Evolutionary conservation across 441 rosid species (phyloP), one percentile per base, ranked within the genome.

Genomic region (Geranium incanum): DNA sequence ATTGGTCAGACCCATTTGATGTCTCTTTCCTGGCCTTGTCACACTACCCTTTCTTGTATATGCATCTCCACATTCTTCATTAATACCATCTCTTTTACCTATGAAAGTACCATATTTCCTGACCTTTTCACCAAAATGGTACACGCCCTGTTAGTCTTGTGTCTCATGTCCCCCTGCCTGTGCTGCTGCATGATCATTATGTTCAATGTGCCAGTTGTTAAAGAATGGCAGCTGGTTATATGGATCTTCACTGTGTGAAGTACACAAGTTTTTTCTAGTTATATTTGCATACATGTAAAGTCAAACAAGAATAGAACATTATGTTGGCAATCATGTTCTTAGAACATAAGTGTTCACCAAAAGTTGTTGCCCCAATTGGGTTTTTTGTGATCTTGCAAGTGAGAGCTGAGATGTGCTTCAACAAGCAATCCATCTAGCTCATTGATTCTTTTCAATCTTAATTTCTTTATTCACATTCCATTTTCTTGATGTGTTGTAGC

Each of bases 1-100:
- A 60, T 60, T 60, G 65, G 65, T 19, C 64, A 59, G 64, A 50
- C 65, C 65, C 65, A 16, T 60, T 60, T 18, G 65, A 18, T 60
- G 65, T 16, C 36, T 19, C 36, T 60, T 60, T 60, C 65, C 36
- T 60, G 36, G 21, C 21, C 52, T 11, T 6, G n/a, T 9, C 52
- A 45, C 12, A 11, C 52, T 18, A 13, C 62, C 65, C 65, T 60
- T 60, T 60, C 3, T 60, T 19, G 65, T 60, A 3, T 60, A 60
- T 60, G 65, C 11, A 60, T 8, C 65, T 60, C 12, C 28, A 60
- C 65, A 60, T 60, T 60, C 36, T 21, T 60, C 65, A 16, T 60
- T 3, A 60, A 60, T 19, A 3, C 8, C 15, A 19, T 19, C 12
- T 19, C 21, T 19, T 60, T 60, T 60, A 60, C 65, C 33, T 16